Conservation (phyloP, 345 rosid species). For the Eucalyptus cloeziana region DNA sequence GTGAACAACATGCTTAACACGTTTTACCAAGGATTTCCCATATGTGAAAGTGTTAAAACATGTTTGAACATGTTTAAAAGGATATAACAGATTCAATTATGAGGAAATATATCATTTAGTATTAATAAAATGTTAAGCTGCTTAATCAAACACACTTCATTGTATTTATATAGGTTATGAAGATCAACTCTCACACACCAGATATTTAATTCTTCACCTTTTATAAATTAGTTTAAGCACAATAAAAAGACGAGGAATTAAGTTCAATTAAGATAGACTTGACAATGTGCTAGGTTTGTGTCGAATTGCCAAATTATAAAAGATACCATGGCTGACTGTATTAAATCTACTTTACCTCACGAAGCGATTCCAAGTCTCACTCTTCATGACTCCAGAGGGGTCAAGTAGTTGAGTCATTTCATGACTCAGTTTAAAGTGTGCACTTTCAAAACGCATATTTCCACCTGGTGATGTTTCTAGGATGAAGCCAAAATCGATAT, state of each 20-base stretch:
- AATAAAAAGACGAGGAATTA: background rate
- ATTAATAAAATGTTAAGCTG: background rate
- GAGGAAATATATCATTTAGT: background rate
- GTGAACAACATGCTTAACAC: background rate
- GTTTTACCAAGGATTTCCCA: background rate
- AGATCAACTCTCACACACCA: background rate
- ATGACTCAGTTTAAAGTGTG: constrained; percentile 98
- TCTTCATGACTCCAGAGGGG: constrained; percentile 90
- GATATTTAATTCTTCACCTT: background rate
- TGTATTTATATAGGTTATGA: background rate
- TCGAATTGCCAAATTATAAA: background rate
- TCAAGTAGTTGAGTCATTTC: constrained; percentile 98
- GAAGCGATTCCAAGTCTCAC: constrained; percentile 82
- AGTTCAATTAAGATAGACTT: background rate
- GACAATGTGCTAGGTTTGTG: background rate
- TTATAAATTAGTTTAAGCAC: background rate
- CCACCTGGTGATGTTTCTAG: constrained; percentile 95
- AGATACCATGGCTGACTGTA: background rate
- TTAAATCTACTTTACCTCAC: constrained; percentile 36
- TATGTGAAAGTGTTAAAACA: background rate
- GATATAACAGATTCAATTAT: background rate
- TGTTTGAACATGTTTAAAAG: background rate
- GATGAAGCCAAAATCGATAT: constrained; percentile 95
- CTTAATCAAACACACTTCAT: background rate
- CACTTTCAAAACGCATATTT: constrained; percentile 97